Evolutionary conservation across 2,329 filamentous ascomycete genomes (phyloP), one percentile per base, ranked within the genome.

Genomic region (Periconia macrospinosa): DNA sequence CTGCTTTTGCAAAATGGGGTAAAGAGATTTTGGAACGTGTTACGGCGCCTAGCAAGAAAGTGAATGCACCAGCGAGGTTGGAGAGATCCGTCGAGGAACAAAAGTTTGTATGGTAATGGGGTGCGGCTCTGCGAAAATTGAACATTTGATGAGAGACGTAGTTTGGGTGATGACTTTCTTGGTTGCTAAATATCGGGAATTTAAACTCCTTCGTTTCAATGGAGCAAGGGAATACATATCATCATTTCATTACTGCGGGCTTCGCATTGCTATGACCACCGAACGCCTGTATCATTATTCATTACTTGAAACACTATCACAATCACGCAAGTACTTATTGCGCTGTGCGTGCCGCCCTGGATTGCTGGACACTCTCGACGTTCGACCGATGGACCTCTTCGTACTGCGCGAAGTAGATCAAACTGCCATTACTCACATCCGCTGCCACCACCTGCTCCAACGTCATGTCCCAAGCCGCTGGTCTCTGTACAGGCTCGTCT

Each of bases 321-420:
- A 41, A 41, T 41, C 37, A 41, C 37, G 37, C 37, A 27, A 8
- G 5, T 27, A 27, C 23, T 27, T 27, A 8, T 27, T 8, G n/a
- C n/a, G n/a, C 23, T 3, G 23, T 27, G 23, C 23, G 23, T 8
- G 23, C 23, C 23, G 23, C 23, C 20, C 55, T 47, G 13, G 27
- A 6, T 37, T 54, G 35, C 43, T 49, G 47, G n/a, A 57, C 42
- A 15, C 19, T 49, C 44, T 58, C 20, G 6, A 58, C 45, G 47
- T 58, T 58, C 41, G 44, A 41, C 27, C 41, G 30, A 47, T 58
- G 56, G 41, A 58, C 56, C 10, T 20, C 44, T 44, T 58, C 56
- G 44, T 58, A 58, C 45, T 49, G 20, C 15, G 17, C 47, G 33
- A 30, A 56, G 27, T 56, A 58, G 2, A 53, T 33, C 45, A 58